Evolutionary conservation across 176 grass and related monocot species (phyloP), one percentile per base, ranked within the genome.

Genomic region (Oryza longistaminata): DNA sequence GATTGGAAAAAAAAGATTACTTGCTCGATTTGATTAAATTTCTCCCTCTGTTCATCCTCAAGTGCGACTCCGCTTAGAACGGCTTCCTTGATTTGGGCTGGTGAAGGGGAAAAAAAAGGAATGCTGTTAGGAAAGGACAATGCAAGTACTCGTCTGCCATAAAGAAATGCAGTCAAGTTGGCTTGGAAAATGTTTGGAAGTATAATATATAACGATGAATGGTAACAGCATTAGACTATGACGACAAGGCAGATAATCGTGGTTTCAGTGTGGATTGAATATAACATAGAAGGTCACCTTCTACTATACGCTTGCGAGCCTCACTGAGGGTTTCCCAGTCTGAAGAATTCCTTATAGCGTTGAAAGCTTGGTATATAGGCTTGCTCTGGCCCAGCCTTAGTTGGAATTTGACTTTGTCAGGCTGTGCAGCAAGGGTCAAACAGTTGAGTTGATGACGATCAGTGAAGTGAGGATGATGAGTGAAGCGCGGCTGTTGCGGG

Each of bases 81-180:
- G 87, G 93, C 91, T 52, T 98, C 93, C 91, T 95, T 98, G 80
- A 98, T 92, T 82, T 93, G 93, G 80, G 70, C 96, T 98, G 79
- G 60, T 43, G 24, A 79, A 3, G 49, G 35, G 35, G 35, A 5
- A 6, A 70, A 42, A 62, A 64, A 75, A 75, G 11, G 85, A 48
- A 64, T 21, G 6, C 0, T 14, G 25, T 82, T 66, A 90, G 12
- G 10, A 62, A 10, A 48, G 1, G 24, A 71, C 73, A 37, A 75
- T 19, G 4, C 11, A 29, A 50, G 17, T 55, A 46, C 39, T 66
- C 39, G 45, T 75, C 14, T 62, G 81, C 31, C 76, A 24, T 7
- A 87, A 73, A 48, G 2, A 78, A 78, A 15, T 31, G 3, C 3
- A 0, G 45, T 0, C 21, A 65, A 58, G 55, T 29, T 35, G 21